These are phyloP conservation scores for Hansenula anomala DNA, from an alignment of 1,139 yeast genomes.

Conservation along the genomic window DNA sequence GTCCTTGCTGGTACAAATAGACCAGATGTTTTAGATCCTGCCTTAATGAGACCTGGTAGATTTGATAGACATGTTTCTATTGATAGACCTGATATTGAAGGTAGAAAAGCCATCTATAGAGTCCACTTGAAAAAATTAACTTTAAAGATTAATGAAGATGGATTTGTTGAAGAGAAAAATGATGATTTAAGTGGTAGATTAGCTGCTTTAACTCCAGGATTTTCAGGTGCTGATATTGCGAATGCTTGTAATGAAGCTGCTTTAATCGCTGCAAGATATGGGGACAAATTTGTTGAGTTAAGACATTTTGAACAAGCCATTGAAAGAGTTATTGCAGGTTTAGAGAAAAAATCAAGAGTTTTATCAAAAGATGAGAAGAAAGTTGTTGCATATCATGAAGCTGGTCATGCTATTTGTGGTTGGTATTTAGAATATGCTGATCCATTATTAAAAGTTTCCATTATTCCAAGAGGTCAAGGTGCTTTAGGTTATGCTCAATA, in stretches of 20 bases:
- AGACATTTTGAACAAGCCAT: constrained; percentile 88
- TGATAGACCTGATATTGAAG: constrained; percentile 86
- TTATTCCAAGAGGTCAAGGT: constrained; percentile 91
- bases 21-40: constrained; percentile 84
- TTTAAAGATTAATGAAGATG: constrained; percentile 36
- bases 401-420: constrained; percentile 96
- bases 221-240: constrained; percentile 95
- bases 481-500: constrained; percentile 95
- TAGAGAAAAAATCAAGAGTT: constrained; percentile 81
- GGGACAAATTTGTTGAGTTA: constrained; percentile 60
- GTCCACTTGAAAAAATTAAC: constrained; percentile 73
- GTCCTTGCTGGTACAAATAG: constrained; percentile 95
- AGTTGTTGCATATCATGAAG: constrained; percentile 92
- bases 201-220: constrained; percentile 93
- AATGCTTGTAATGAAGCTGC: constrained; percentile 98
- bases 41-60: constrained; percentile 91
- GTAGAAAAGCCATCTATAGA: constrained; percentile 81
- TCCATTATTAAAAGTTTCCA: constrained; percentile 87
- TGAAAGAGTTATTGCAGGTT: constrained; percentile 91
- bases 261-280: constrained; percentile 81
- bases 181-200: constrained; percentile 70
- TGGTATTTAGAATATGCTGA: constrained; percentile 87
- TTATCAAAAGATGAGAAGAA: constrained; percentile 75
- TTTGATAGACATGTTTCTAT: constrained; percentile 87
- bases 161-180: constrained; percentile 30